Conservation (phyloP, 140 eudicot species). For the Flaveria floridana region DNA sequence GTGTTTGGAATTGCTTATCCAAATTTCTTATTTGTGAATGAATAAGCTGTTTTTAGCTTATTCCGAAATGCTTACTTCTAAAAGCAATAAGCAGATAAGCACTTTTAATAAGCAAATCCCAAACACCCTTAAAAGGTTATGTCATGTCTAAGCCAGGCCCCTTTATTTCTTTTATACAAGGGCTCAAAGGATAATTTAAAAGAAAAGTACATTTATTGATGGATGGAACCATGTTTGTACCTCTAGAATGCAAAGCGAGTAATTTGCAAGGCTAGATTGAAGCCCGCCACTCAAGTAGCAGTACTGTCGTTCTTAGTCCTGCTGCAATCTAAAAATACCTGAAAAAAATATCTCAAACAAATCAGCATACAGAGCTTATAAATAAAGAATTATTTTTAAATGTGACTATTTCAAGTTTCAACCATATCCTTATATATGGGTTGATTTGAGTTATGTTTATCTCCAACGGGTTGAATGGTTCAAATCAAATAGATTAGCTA, state of each 20-base stretch:
- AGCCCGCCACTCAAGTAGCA: constrained; percentile 93
- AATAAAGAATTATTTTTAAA: not conserved
- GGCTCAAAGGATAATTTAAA: not conserved
- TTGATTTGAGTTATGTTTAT: not conserved
- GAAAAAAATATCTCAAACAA: constrained; percentile 18
- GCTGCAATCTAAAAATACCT: constrained; percentile 90
- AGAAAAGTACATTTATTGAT: not conserved
- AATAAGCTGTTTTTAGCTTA: too few relatives aligned
- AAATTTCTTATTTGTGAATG: too few relatives aligned
- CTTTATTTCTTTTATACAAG: not conserved
- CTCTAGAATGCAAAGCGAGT: constrained; percentile 80
- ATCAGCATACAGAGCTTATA: not conserved
- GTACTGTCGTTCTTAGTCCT: constrained; percentile 83
- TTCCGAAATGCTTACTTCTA: not conserved
- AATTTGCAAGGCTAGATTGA: constrained; percentile 93
- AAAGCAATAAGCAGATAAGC: not conserved
- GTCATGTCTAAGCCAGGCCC: not conserved
- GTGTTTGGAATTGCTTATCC: not conserved
- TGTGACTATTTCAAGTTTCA: not conserved
- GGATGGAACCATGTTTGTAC: constrained; percentile 31
- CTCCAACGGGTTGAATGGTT: not conserved
- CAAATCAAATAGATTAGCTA: not conserved
- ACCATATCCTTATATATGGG: constrained; percentile 4
- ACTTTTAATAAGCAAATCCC: not conserved
- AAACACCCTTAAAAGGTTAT: constrained; percentile 3